Base-by-base conservation (phyloP, 768 basidiomycete genomes). In the Rhodosporidiobolus odoratus region DNA sequence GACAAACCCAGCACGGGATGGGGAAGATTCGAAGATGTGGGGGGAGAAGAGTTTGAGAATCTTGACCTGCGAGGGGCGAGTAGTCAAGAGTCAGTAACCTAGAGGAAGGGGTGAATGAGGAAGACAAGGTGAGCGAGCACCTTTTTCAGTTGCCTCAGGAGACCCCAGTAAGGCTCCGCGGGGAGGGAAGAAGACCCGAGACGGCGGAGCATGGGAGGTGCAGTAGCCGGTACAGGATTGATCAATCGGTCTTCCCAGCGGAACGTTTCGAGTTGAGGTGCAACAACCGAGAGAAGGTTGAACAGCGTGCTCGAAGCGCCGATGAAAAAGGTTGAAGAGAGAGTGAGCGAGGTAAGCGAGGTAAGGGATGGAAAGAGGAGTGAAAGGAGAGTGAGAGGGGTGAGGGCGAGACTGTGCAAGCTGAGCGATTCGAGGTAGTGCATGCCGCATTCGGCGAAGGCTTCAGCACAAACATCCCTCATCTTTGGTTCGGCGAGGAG, bases 391-490 rank as follows among this genome's bases (percentile, higher is more conserved):
- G 63, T 27, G 19, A 21, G 48, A 1, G 62, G 56, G 1, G 57
- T 45, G 30, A 69, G 25, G 30, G 50, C 50, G 38, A 69, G 57
- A 25, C 34, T 35, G 34, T 41, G 9, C 12, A 69, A 37, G 27
- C 50, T n/a, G 35, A 65, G 32, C 1, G 32, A n/a, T 8, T 32
- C 34, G 62, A 64, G 62, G 7, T 25, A 41, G 38, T 25, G 38
- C 17, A 43, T 3, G 10, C 27, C 30, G 27, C 23, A 17, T 16
- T 16, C 50, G 16, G 27, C 30, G 40, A 54, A 19, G 8, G 25
- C 37, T 15, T 32, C 8, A 21, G 5, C 1, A n/a, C 27, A 27
- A 3, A 13, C 38, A 3, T 16, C 12, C 13, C 35, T 2, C 2
- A 4, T 23, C 2, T 17, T 19, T 23, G 35, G 12, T 4, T 10